Base-by-base conservation (phyloP, 2,329 filamentous ascomycete species). In the Fusarium chaquense region DNA sequence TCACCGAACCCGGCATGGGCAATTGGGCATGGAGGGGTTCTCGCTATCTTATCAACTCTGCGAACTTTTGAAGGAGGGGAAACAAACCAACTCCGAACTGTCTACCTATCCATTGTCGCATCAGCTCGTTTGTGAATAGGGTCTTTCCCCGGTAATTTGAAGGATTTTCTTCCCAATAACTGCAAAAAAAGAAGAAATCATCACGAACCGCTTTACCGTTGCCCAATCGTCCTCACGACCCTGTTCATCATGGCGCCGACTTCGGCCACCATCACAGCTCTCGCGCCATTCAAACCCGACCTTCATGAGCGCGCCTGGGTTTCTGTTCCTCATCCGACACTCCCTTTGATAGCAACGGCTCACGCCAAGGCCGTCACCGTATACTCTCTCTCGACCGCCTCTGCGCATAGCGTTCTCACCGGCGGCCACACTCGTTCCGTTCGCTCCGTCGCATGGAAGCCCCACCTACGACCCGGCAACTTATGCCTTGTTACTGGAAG, bases 391-490 rank as follows among this genome's bases (percentile, higher is more conserved):
- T 88, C 88, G 36, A 92, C 91, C 58, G 93, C 97, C 77, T 89
- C 89, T 16, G 87, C 93, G 51, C 90, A 97, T 76, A 93, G 91
- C 76, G 88, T 87, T 22, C 90, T 98, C 57, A 90, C 90, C 10
- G 94, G 94, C 64, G 96, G 95, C 10, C 96, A 99, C 82, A 93
- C 93, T 73, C 92, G 96, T 59, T 96, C 92, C 73, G 90, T 99
- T n/a, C 89, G 96, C 58, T 89, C 89, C 51, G 89, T 90, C 22
- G 90, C 93, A 38, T 99, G 96, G 96, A 97, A 97, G 81, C 94
- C 94, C 0, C 85, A 86, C 64, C 81, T 88, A 24, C 44, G 82
- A 85, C 16, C 81, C 83, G 5, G 84, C 65, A 88, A 90, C 77
- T 90, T 92, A 58, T 93, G 95, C 45, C 87, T 98, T 18, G 94